A percentile compares a stretch with the other conserved stretches of the same genome.
These are phyloP conservation scores for Euptelea pleiosperma DNA, from an alignment of 164 flowering plant genomes.

Conservation along the genomic window DNA sequence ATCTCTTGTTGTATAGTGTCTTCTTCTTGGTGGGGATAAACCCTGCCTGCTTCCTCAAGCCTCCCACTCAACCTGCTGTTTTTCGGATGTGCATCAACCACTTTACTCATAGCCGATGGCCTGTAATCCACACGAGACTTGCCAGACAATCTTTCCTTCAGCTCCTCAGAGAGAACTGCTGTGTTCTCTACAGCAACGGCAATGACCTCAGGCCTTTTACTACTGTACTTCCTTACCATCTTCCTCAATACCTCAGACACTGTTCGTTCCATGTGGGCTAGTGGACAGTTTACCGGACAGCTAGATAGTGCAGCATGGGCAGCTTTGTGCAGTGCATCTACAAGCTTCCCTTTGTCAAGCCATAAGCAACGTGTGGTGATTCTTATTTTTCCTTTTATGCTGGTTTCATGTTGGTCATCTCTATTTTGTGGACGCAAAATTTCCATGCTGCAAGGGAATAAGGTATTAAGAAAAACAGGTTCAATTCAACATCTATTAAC, in stretches of 20 bases:
- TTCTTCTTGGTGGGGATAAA: constrained; percentile 11
- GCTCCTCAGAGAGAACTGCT: constrained; percentile 65
- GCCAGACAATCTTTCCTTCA: constrained; percentile 63
- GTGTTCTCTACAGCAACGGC: constrained; percentile 83
- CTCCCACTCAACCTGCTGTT: constrained; percentile 24
- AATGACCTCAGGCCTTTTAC: constrained; percentile 94
- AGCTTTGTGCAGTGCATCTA: constrained; percentile 90
- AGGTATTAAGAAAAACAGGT: constrained; percentile 5
- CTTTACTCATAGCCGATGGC: constrained; percentile 35
- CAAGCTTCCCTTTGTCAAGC: constrained; percentile 96
- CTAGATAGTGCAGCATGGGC: constrained; percentile 93
- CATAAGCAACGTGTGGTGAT: constrained; percentile 96
- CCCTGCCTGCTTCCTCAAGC: constrained; percentile 30
- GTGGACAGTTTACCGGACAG: constrained; percentile 83
- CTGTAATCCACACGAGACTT: constrained; percentile 45
- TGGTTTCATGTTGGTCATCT: constrained; percentile 36
- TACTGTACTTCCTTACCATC: constrained; percentile 88
- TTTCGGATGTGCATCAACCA: constrained; percentile 33
- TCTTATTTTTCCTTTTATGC: constrained; percentile 82
- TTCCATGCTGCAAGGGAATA: constrained; percentile 70
- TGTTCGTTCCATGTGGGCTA: constrained; percentile 83
- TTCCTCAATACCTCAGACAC: constrained; percentile 88
- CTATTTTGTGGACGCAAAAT: constrained; percentile 67
- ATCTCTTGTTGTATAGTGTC: constrained; percentile 22
- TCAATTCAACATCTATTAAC: neutral